Evolutionary conservation across 148 eudicot species (phyloP), one percentile per base, ranked within the genome.

Genomic region (Polygonum maritimum): DNA sequence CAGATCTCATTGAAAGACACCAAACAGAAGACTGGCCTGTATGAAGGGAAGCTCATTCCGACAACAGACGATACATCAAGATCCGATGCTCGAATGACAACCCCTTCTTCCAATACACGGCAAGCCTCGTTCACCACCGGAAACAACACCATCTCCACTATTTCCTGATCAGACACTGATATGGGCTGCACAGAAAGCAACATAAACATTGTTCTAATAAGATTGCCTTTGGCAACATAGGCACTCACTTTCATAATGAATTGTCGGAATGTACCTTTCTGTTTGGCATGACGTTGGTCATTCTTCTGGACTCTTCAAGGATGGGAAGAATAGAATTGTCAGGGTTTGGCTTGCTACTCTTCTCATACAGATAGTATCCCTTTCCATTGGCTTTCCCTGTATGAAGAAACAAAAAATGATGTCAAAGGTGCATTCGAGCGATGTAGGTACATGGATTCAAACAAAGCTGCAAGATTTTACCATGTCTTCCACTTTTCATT

Each of bases 81-180:
- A 83, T 94, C 98, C 57, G 98, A 92, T 71, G 98, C 98, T 82
- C 97, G 90, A 80, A 92, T 88, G 48, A 94, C 91, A 52, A 94
- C 80, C 78, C 88, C 92, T 77, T 94, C 98, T 54, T 94, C 97
- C 62, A 94, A 58, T 71, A 94, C 93, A 78, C 96, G 97, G 79
- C 98, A 94, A 11, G 97, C 93, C 87, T 94, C 98, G 78, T 92
- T 94, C 79, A 94, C 98, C 75, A 92, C 94, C 0, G 98, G 98
- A 81, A 94, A 94, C 54, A 94, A 86, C 75, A 92, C 58, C 98
- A 94, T 94, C 83, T 87, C 95, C 76, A 94, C 87, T 38, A 94
- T 78, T 86, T 94, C 98, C 80, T 92, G 85, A 81, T 94, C 98
- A n/a, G 91, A 86, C n/a, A 94, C 76, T 67, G 83, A 69, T 88